Percentiles rank a stretch among this genome's conserved stretches.
Evolutionary conservation across 495 filamentous ascomycete species (phyloP).

Genomic region (Annulohypoxylon maeteangense): DNA sequence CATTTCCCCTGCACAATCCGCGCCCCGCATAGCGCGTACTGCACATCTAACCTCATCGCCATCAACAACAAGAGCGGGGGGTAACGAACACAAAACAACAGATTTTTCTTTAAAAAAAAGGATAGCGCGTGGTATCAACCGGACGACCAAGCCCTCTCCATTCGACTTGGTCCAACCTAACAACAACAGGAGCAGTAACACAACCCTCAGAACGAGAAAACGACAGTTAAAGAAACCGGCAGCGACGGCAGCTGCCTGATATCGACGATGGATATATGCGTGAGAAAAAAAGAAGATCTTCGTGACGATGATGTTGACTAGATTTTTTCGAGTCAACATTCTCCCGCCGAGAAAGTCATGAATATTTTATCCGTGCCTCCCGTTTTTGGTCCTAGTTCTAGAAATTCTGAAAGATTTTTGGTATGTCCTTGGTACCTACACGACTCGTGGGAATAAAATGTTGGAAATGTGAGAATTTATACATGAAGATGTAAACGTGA

Average conservation of each 20-base stretch:
- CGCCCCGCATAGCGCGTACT: background rate
- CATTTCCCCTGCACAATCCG: background rate
- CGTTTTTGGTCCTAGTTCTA: too few species aligned
- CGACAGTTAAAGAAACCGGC: background rate
- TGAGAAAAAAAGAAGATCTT: constrained; percentile 3
- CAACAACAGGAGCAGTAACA: background rate
- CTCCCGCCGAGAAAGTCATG: background rate
- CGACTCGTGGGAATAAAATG: constrained; percentile 8
- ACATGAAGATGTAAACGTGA: constrained; percentile 16
- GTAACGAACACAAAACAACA: background rate
- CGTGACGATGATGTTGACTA: constrained; percentile 5
- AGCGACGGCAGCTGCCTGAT: constrained; percentile 3
- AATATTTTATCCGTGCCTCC: constrained; percentile 3
- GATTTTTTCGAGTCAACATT: constrained; percentile 6
- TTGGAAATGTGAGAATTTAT: constrained; percentile 36
- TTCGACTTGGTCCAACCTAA: background rate
- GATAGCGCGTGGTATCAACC: constrained; percentile 28
- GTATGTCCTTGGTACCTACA: constrained; percentile 7
- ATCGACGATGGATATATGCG: constrained; percentile 20
- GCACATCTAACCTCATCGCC: constrained; percentile 9
- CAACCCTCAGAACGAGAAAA: constrained; percentile 1
- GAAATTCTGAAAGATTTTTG: constrained; percentile 3
- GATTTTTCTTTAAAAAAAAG: constrained; percentile 7
- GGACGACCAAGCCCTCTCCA: background rate
- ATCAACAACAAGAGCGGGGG: background rate